These are phyloP conservation scores for Alternaria brassicicola DNA, from an alignment of 2,329 filamentous ascomycete genomes.

Conservation along the genomic window DNA sequence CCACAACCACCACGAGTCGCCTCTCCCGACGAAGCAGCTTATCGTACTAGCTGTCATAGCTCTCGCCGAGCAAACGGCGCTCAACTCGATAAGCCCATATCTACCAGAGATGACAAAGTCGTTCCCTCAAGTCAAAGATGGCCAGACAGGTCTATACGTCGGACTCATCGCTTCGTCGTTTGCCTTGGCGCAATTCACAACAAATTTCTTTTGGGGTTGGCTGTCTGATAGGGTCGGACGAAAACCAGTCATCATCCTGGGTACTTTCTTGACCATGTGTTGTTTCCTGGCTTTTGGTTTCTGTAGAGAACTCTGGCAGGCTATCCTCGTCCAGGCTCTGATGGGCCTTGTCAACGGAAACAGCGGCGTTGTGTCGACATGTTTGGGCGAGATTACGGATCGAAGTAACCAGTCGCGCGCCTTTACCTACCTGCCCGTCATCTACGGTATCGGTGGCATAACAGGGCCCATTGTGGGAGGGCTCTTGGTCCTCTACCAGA, in stretches of 20 bases:
- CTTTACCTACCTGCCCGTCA: constrained; percentile 91
- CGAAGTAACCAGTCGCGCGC: constrained; percentile 91
- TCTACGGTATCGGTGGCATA: constrained; percentile 95
- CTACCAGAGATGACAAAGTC: constrained; percentile 88
- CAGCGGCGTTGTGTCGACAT: constrained; percentile 90
- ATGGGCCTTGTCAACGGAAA: constrained; percentile 97
- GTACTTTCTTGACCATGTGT: constrained; percentile 78
- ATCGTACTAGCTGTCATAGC: constrained; percentile 85
- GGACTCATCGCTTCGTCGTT: constrained; percentile 90
- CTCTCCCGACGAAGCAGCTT: constrained; percentile 82
- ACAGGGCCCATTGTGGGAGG: constrained; percentile 93
- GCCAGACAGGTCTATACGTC: constrained; percentile 82
- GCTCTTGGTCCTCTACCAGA: constrained; percentile 70
- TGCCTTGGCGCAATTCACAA: constrained; percentile 87
- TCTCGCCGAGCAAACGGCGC: constrained; percentile 90
- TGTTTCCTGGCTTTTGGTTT: constrained; percentile 91
- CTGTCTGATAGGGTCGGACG: constrained; percentile 78
- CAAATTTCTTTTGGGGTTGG: constrained; percentile 91
- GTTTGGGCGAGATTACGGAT: constrained; percentile 92
- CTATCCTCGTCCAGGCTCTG: constrained; percentile 80
- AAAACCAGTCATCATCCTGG: constrained; percentile 81
- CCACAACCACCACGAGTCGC: constrained; percentile 63
- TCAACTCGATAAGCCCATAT: constrained; percentile 96
- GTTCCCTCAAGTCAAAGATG: constrained; percentile 78
- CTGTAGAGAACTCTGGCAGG: constrained; percentile 80